Conservation (phyloP, 257 asterid species). For the Solanum chaucha region DNA sequence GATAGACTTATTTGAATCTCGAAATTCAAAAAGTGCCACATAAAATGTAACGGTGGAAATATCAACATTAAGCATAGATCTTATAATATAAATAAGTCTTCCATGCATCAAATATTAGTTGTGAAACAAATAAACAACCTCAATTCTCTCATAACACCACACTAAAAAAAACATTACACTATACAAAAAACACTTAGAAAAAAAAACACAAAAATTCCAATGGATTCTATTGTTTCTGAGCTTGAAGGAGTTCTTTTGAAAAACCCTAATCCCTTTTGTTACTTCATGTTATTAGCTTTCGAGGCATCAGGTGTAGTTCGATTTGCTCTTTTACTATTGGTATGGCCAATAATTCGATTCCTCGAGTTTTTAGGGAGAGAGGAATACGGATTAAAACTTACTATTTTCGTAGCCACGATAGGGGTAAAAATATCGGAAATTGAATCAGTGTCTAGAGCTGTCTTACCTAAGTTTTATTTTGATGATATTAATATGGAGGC, state of each 20-base stretch:
- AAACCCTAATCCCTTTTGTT: conserved; percentile 36
- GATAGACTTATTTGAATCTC: too few relatives aligned
- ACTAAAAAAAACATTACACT: conserved; percentile 22
- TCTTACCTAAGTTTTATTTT: conserved; percentile 61
- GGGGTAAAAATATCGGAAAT: conserved; percentile 47
- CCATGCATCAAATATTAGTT: conserved; percentile 20
- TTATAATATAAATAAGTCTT: conserved; percentile 4
- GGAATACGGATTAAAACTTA: conserved; percentile 30
- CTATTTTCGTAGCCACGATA: conserved; percentile 34
- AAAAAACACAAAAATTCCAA: not conserved
- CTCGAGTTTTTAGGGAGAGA: conserved; percentile 24
- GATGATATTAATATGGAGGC: conserved; percentile 57
- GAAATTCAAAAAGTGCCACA: accelerated
- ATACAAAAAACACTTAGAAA: conserved; percentile 12
- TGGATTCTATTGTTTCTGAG: conserved; percentile 52
- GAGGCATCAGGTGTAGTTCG: conserved; percentile 58
- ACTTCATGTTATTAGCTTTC: conserved; percentile 59
- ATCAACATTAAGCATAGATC: not conserved
- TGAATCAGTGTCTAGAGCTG: conserved; percentile 68
- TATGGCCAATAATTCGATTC: conserved; percentile 39
- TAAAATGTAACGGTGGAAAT: not conserved
- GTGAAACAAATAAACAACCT: conserved; percentile 37
- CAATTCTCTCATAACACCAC: conserved; percentile 13
- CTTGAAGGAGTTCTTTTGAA: conserved; percentile 71
- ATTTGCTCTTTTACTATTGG: conserved; percentile 19